Conservation (phyloP, 352 stramenopile genomes). For the Hyaloperonospora brassicae region DNA sequence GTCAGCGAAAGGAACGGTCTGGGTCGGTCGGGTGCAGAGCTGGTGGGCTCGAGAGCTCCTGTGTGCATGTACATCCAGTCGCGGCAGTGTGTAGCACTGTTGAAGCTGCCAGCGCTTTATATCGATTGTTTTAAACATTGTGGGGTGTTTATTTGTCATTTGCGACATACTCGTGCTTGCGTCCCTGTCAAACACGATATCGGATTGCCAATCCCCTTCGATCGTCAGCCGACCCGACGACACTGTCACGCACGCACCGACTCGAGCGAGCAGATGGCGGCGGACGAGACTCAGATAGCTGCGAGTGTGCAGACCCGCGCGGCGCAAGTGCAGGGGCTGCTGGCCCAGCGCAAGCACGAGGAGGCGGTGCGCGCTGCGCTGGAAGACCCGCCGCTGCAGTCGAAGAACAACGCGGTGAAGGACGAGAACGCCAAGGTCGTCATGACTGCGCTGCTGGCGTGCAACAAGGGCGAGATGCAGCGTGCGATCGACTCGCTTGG, state of each 20-base stretch:
- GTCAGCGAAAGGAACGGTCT: too few relatives aligned
- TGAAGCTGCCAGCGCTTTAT: too few relatives aligned
- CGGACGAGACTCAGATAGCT: slow-evolving; percentile 46
- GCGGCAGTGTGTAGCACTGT: too few relatives aligned
- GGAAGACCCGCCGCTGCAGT: slow-evolving; percentile 58
- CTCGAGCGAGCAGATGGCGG: slow-evolving; percentile 32
- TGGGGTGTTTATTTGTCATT: too few relatives aligned
- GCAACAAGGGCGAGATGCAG: slow-evolving; percentile 85
- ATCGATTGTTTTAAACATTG: too few relatives aligned
- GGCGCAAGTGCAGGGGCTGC: slow-evolving; percentile 56
- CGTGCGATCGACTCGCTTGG: slow-evolving; percentile 66
- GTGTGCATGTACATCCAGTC: too few relatives aligned
- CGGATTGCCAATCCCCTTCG: slow-evolving; percentile 6
- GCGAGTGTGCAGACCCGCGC: slow-evolving; percentile 52
- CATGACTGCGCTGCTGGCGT: slow-evolving; percentile 61
- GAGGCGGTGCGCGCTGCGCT: slow-evolving; percentile 68
- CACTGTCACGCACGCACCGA: slow-evolving; percentile 1
- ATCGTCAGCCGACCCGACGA: not conserved
- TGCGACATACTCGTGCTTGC: not conserved
- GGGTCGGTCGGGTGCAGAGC: too few relatives aligned
- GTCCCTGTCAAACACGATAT: slow-evolving; percentile 17
- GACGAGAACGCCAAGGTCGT: slow-evolving; percentile 75
- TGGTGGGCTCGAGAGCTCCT: too few relatives aligned
- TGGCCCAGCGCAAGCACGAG: slow-evolving; percentile 74
- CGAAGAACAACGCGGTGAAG: slow-evolving; percentile 58